A percentile compares a stretch with the other conserved stretches of the same genome.
phyloP scores from a whole-genome alignment of 2,329 filamentous ascomycete genomes.

The Onygenales sp. region DNA sequence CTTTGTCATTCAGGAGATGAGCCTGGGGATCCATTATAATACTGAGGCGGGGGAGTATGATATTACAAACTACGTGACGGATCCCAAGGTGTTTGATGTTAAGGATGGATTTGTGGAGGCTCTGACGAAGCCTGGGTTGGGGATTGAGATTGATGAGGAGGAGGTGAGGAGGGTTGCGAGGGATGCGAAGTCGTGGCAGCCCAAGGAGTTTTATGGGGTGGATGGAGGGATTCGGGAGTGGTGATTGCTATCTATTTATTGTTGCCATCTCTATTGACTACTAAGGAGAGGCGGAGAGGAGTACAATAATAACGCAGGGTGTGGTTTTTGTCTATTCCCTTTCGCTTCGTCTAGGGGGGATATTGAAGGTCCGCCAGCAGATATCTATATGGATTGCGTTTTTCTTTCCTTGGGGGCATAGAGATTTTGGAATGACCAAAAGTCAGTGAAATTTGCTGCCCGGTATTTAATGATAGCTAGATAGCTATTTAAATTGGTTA shows the following conservation, averaged over 20 bases:
- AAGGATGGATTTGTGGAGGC: slow-evolving; percentile 45
- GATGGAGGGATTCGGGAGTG: slow-evolving; percentile 57
- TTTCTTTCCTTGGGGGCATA: no score
- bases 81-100: slow-evolving; percentile 5
- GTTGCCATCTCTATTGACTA: no score
- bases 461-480: no score
- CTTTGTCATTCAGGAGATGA: slow-evolving; percentile 71
- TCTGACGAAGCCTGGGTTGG: slow-evolving; percentile 11
- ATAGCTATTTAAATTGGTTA: no score
- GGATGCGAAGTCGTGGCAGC: slow-evolving; percentile 49
- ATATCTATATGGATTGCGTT: no score
- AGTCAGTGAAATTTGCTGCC: no score
- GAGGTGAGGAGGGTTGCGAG: slow-evolving; percentile 47
- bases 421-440: no score
- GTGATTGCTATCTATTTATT: slow-evolving; percentile 26
- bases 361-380: no score
- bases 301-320: no score
- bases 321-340: no score
- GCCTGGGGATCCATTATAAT: slow-evolving; percentile 71
- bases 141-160: slow-evolving; percentile 53
- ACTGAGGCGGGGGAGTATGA: slow-evolving; percentile 51
- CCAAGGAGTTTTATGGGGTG: slow-evolving; percentile 54
- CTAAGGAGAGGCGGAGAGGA: no score
- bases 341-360: no score
- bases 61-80: slow-evolving; percentile 48